phyloP scores from a whole-genome alignment of 371 early-diverging fungal genomes.

The Mortierella sp. region DNA sequence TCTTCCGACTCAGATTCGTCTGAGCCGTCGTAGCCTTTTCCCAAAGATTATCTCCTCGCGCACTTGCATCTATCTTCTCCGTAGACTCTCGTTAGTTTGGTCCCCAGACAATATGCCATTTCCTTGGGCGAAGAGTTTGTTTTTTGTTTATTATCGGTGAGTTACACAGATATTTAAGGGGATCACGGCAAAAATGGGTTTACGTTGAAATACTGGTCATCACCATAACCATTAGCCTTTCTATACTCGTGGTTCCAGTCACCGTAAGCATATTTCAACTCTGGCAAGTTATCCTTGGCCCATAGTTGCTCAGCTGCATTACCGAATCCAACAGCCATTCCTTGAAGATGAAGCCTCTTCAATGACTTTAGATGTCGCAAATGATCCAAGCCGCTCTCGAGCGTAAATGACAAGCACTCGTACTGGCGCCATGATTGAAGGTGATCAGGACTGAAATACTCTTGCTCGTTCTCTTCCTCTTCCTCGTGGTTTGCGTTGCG shows the following conservation, averaged over 20 bases:
- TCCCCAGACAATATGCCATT: no score
- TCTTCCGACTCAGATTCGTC: no score
- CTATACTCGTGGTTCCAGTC: neutral
- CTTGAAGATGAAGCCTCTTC: neutral
- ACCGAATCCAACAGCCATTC: constrained; percentile 10
- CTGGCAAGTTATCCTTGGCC: constrained; percentile 14
- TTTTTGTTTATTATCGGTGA: no score
- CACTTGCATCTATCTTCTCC: no score
- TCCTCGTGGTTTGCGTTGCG: neutral
- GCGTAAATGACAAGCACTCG: constrained; percentile 11
- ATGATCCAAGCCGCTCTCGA: constrained; percentile 5
- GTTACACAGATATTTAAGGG: no score
- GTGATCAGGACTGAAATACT: neutral
- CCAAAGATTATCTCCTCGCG: no score
- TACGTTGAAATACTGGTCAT: neutral
- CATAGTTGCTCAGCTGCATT: neutral
- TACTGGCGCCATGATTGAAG: constrained; percentile 8
- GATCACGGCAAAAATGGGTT: no score
- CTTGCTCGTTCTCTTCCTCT: neutral
- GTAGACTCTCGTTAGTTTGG: no score
- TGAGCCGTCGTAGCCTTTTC: no score
- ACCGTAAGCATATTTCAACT: neutral
- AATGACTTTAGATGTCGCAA: constrained; percentile 12
- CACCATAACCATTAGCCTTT: neutral
- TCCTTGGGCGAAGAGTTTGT: no score